Percentiles rank a stretch among this genome's conserved stretches.
Evolutionary conservation across 2,329 filamentous ascomycete genomes (phyloP).

Genomic region (Fusarium pseudograminearum): DNA sequence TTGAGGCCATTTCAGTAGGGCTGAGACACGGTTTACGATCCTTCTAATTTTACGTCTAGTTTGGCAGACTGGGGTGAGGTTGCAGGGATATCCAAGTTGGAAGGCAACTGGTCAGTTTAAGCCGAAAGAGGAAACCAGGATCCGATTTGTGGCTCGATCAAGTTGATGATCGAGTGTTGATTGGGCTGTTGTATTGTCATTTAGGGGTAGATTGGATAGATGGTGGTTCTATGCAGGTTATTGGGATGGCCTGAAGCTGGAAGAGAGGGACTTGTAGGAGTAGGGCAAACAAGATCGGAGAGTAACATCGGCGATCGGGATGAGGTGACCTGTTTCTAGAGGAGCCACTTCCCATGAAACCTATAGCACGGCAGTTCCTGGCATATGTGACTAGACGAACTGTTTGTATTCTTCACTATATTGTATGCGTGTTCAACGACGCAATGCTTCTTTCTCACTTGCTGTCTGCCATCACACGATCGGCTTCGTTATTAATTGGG

Average conservation of each 20-base stretch:
- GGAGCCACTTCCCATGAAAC: slow-evolving; percentile 10
- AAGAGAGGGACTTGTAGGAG: not conserved
- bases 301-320: slow-evolving; percentile 19
- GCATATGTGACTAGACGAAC: not conserved
- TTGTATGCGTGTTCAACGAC: not conserved
- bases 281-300: not conserved
- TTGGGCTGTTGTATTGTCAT: not conserved
- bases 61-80: slow-evolving; percentile 6
- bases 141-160: slow-evolving; percentile 39
- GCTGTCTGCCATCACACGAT: too few species aligned
- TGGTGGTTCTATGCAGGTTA: not conserved
- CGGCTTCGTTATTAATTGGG: too few species aligned
- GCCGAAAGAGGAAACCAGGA: slow-evolving; percentile 10
- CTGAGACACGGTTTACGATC: slow-evolving; percentile 42
- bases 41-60: slow-evolving; percentile 43
- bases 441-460: too few species aligned
- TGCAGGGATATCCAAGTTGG: slow-evolving; percentile 13
- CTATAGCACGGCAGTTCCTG: slow-evolving; percentile 4
- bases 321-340: not conserved
- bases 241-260: not conserved
- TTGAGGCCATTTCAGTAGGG: slow-evolving; percentile 46
- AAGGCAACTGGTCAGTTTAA: slow-evolving; percentile 8
- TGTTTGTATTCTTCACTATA: not conserved
- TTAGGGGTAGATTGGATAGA: slow-evolving; percentile 2
- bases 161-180: slow-evolving; percentile 21